Base-by-base conservation (phyloP, 2,329 filamentous ascomycete species). In the Fusarium domesticum region DNA sequence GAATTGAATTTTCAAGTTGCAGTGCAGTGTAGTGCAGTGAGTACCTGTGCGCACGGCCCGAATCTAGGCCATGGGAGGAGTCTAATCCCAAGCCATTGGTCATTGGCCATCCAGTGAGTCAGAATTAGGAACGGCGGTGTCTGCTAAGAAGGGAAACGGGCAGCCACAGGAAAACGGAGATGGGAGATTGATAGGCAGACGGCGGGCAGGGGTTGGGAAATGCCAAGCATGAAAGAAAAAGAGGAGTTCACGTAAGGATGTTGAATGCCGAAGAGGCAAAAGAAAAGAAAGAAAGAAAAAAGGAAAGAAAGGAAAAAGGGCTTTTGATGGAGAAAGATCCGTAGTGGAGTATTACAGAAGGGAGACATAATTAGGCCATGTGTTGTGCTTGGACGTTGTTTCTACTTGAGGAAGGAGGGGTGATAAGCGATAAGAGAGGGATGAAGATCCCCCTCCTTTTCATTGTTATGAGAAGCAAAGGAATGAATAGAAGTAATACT, bases 21-120 rank as follows among this genome's bases (percentile, higher is more conserved):
- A n/a, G n/a, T n/a, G n/a, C 38, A 23, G 35, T 40, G 37, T 31
- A 37, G 34, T n/a, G n/a, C n/a, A n/a, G n/a, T n/a, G n/a, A n/a
- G n/a, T 42, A 55, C 42, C 51, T 42, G 43, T 57, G 51, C 45
- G 45, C 43, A 45, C 56, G 56, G 56, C 49, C 51, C 56, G 56
- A 58, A 52, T 59, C 42, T 58, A 55, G 45, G 48, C 53, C 28
- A 40, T 51, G 33, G 34, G 25, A 30, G 42, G 31, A 39, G 34
- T 8, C 17, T 15, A 32, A 25, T 33, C 18, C n/a, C 20, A 37
- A 39, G 34, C 41, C 38, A 28, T 28, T 28, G 23, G 23, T 8
- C 14, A 28, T 51, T 20, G 47, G 51, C 19, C 34, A 54, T 42
- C n/a, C 25, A 28, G 47, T 15, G 16, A 15, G n/a, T 16, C n/a